These are phyloP conservation scores for Talaromyces thailandensis DNA, from an alignment of 495 filamentous ascomycete genomes.

Conservation along the genomic window DNA sequence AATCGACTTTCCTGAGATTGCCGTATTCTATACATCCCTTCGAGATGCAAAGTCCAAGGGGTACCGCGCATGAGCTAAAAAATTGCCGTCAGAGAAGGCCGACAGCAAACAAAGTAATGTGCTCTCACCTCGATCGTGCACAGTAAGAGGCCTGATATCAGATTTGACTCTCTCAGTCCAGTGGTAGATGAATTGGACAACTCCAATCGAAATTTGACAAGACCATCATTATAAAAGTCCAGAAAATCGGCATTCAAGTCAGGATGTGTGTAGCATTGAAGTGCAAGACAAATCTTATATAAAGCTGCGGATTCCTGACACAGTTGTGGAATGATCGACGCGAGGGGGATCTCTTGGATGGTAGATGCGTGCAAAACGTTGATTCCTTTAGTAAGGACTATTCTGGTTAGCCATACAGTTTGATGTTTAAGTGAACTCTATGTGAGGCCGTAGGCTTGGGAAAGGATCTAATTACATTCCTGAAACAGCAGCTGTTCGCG, in stretches of 20 bases:
- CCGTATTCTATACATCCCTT: constrained; percentile 28
- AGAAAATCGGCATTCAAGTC: constrained; percentile 14
- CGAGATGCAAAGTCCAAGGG: constrained; percentile 30
- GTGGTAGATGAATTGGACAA: constrained; percentile 14
- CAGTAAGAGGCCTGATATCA: constrained; percentile 25
- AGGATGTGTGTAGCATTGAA: constrained; percentile 18
- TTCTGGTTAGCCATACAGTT: not conserved
- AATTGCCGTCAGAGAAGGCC: not conserved
- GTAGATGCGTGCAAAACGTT: constrained; percentile 26
- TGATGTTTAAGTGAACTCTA: not conserved
- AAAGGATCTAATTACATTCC: constrained; percentile 16
- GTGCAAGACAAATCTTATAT: constrained; percentile 23
- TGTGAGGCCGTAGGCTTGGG: not conserved
- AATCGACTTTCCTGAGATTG: constrained; percentile 13
- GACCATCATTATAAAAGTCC: constrained; percentile 23
- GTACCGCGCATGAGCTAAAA: constrained; percentile 24
- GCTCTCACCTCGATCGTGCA: constrained; percentile 25
- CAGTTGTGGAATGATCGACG: constrained; percentile 16
- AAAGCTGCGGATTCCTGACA: constrained; percentile 22
- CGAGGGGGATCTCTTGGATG: constrained; percentile 14
- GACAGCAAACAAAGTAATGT: not conserved
- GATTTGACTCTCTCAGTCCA: constrained; percentile 20
- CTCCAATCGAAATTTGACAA: constrained; percentile 24
- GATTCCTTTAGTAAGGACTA: constrained; percentile 23
- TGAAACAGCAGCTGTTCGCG: constrained; percentile 13